These are phyloP conservation scores for Alternaria arbusti DNA, from an alignment of 2,329 filamentous ascomycete genomes.

Conservation along the genomic window DNA sequence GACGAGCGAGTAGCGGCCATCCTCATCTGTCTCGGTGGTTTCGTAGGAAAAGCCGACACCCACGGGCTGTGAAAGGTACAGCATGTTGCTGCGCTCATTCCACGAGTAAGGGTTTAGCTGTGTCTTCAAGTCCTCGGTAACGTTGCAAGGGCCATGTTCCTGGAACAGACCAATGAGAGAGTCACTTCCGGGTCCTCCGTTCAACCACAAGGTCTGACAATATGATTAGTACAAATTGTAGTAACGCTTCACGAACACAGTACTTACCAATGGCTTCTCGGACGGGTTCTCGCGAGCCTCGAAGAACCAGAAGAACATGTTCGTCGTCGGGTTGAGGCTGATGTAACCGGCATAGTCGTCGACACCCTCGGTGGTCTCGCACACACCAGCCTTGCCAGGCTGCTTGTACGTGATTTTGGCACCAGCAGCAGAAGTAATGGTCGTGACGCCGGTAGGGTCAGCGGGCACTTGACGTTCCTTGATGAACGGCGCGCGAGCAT, in stretches of 20 bases:
- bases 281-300: constrained; percentile 54
- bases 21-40: constrained; percentile 28
- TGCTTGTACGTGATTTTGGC: constrained; percentile 45
- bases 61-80: constrained; percentile 49
- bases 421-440: constrained; percentile 44
- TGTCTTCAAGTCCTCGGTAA: constrained; percentile 47
- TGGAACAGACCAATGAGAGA: constrained; percentile 64
- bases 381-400: constrained; percentile 51
- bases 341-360: constrained; percentile 49
- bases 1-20: constrained; percentile 42
- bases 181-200: constrained; percentile 59
- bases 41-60: constrained; percentile 51
- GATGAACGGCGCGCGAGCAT: constrained; percentile 33
- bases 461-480: constrained; percentile 38
- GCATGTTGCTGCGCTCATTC: constrained; percentile 49
- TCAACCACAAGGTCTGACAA: constrained; percentile 56
- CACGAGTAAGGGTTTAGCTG: constrained; percentile 48
- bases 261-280: constrained; percentile 33
- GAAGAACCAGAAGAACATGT: constrained; percentile 58
- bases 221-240: background rate
- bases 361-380: constrained; percentile 47
- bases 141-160: constrained; percentile 35
- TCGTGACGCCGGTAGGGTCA: constrained; percentile 40
- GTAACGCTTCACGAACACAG: background rate
- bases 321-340: constrained; percentile 42